Base-by-base conservation (phyloP, 2,329 filamentous ascomycete species). In the Clarireedia paspali region DNA sequence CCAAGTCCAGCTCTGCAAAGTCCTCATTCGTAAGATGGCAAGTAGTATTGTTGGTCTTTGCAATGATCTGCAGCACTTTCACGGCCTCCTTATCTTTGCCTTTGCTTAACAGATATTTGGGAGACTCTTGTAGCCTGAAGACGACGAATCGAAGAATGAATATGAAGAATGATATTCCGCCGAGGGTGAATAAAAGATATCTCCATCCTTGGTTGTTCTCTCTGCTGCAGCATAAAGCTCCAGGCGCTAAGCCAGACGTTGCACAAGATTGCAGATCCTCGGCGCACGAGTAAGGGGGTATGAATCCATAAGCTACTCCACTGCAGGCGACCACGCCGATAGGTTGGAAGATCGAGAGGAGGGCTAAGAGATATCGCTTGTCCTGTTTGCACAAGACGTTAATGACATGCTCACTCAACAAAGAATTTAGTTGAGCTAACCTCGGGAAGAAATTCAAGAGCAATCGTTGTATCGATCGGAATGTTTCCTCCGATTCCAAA, bases 141-240 rank as follows among this genome's bases (percentile, higher is more conserved):
- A 77, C 71, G 6, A 77, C 66, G 59, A 80, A 81, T n/a, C 81
- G 79, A 14, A 77, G 60, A 34, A 77, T 59, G 57, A 81, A 83
- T 70, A 82, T 78, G 45, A 77, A 59, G 55, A 83, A 70, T 0
- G 80, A 75, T 10, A 82, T 70, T 0, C 73, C 76, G 6, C 80
- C 81, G 68, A 83, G 76, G 6, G 73, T 70, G 53, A 81, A 74
- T 60, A 81, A 68, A 44, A 79, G 78, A 63, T 82, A 83, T 40
- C 81, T 68, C 81, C 81, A 84, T 2, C 81, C 81, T 73, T 80
- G 78, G 59, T 84, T 83, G 50, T 75, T 66, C 26, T 62, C 38
- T 46, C 63, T 66, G 3, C 67, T 61, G 20, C 53, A 55, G 51
- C 71, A 73, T 59, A 20, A 10, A 42, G 44, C 20, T 15, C 34